These are phyloP conservation scores for Pharnaceum exiguum DNA, from an alignment of 148 eudicot species.

Conservation along the genomic window DNA sequence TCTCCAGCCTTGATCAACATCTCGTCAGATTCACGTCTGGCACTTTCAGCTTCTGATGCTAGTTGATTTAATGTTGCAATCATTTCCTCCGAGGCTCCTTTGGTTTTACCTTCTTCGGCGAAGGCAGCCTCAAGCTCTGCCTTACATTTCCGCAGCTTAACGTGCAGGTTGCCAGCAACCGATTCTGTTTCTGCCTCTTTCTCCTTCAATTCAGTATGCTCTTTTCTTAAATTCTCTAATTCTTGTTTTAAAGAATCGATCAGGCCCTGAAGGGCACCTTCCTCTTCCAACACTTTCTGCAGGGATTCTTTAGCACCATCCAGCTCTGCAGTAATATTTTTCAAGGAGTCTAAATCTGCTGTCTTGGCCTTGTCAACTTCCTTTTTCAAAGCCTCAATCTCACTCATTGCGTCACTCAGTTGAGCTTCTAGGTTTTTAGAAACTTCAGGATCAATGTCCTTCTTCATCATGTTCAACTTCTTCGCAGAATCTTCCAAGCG, in stretches of 20 bases:
- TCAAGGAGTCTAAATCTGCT: slow-evolving; percentile 53
- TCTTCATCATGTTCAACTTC: slow-evolving; percentile 60
- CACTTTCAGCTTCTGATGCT: slow-evolving; percentile 43
- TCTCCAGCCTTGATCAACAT: slow-evolving; percentile 54
- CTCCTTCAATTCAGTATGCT: slow-evolving; percentile 62
- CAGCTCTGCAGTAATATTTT: slow-evolving; percentile 47
- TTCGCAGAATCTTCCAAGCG: slow-evolving; percentile 58
- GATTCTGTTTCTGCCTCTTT: slow-evolving; percentile 79
- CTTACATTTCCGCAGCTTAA: slow-evolving; percentile 63
- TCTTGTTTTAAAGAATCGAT: slow-evolving; percentile 63
- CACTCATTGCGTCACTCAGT: slow-evolving; percentile 42
- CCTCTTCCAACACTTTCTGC: slow-evolving; percentile 58
- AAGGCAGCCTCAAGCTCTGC: slow-evolving; percentile 62
- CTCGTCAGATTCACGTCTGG: slow-evolving; percentile 51
- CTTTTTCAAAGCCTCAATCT: slow-evolving; percentile 48
- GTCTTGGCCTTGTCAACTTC: slow-evolving; percentile 53
- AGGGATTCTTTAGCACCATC: slow-evolving; percentile 79
- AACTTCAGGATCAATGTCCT: slow-evolving; percentile 52
- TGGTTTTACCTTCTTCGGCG: slow-evolving; percentile 51
- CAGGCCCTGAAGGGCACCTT: slow-evolving; percentile 47
- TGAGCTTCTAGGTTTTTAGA: slow-evolving; percentile 52
- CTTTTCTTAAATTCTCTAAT: slow-evolving; percentile 55
- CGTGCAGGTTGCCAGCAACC: slow-evolving; percentile 63
- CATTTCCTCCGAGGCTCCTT: slow-evolving; percentile 58
- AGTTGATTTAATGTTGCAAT: slow-evolving; percentile 49